Evolutionary conservation across 768 basidiomycete species (phyloP), one percentile per base, ranked within the genome.

Genomic region (Multifurca ochricompacta): DNA sequence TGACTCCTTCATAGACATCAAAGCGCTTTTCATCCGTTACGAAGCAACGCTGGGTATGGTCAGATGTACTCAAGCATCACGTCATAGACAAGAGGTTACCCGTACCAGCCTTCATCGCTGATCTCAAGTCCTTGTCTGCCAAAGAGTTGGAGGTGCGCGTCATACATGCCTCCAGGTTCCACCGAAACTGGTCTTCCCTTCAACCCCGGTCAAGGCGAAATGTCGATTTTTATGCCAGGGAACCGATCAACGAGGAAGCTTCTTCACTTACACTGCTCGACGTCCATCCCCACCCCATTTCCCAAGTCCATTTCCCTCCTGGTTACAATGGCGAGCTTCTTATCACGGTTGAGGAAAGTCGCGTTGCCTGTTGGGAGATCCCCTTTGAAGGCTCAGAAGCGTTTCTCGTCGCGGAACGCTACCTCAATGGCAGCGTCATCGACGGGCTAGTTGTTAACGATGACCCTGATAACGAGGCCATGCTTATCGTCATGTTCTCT

Each of bases 31-130:
- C 44, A 39, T 37, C 61, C 9, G 57, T 71, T 45, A 68, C 69
- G 40, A 69, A 67, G 58, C 52, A 67, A 40, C 69, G 70, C 48
- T 70, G 68, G 68, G 68, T 71, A 16, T 71, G 70, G 70, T 62
- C 65, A 35, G 64, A 69, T 54, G 69, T 69, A 16, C 59, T 71
- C 31, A 61, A 65, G 41, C 62, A 64, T 8, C 70, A 68, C 58
- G 65, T 70, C 59, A 62, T 69, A 8, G 60, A 66, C 53, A 63
- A 60, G 28, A 66, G 67, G 11, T 61, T 71, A 25, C 68, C 69
- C 41, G 51, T 71, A 16, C 70, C 70, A 23, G 67, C 68, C 30
- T 57, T 51, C 37, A 62, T 50, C 40, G 48, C 59, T 1, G 68
- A 68, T 51, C 54, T 69, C 48, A 64, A 65, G 49, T 53, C 57